Conservation (phyloP, 345 rosid species). For the Toxicodendron radicans region DNA sequence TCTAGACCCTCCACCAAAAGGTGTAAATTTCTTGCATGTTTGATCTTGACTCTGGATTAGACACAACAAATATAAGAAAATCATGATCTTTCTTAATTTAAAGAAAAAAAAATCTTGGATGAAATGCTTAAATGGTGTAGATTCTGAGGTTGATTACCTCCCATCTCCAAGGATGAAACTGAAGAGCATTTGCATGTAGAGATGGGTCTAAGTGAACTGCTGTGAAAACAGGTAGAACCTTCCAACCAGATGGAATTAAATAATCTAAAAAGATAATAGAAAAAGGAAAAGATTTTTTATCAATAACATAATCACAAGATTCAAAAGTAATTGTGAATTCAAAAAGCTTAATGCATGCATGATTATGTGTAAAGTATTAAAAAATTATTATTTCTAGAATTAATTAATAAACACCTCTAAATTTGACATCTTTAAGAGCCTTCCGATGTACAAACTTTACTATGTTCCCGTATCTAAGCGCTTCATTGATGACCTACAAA, state of each 20-base stretch:
- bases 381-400: not conserved
- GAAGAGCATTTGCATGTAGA: conserved; percentile 39
- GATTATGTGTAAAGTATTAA: conserved; percentile 8
- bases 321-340: not conserved
- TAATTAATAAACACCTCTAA: conserved; percentile 34
- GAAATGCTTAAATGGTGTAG: too few relatives aligned
- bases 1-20: conserved; percentile 65
- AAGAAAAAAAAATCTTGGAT: too few relatives aligned
- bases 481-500: conserved; percentile 56
- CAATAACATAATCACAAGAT: conserved; percentile 14
- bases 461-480: conserved; percentile 51
- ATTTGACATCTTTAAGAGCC: conserved; percentile 59
- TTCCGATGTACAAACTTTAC: conserved; percentile 65
- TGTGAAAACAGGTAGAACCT: conserved; percentile 59
- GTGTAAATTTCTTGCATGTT: conserved; percentile 52
- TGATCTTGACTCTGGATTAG: conserved; percentile 38
- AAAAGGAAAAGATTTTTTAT: not conserved
- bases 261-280: conserved; percentile 33
- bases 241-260: conserved; percentile 57
- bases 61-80: not conserved
- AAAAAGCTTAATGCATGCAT: conserved; percentile 29
- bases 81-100: too few relatives aligned
- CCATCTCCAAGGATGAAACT: conserved; percentile 67
- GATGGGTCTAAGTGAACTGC: conserved; percentile 55
- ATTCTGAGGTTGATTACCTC: conserved; percentile 33